Conservation (phyloP, 352 stramenopile species). For the Phytophthora cryptogea region DNA sequence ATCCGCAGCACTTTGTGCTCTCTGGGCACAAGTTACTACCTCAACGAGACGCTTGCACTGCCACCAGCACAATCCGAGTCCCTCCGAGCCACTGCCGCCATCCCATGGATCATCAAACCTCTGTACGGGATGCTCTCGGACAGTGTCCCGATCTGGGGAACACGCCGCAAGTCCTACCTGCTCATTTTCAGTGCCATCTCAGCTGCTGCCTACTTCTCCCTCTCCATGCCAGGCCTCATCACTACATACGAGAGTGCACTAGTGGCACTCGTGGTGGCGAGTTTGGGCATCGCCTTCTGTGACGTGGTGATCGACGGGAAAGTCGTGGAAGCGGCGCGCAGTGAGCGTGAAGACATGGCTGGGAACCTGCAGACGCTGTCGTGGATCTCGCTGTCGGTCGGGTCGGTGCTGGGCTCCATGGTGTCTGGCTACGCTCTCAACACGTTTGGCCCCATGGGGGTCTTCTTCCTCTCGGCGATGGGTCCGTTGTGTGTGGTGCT, state of each 20-base stretch:
- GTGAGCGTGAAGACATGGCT: conserved; percentile 72
- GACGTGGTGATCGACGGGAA: conserved; percentile 85
- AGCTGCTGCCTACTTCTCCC: conserved; percentile 57
- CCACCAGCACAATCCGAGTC: conserved; percentile 68
- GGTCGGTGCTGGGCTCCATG: conserved; percentile 73
- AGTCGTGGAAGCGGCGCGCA: conserved; percentile 72
- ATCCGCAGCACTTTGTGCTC: conserved; percentile 79
- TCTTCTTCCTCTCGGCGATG: conserved; percentile 79
- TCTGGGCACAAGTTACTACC: conserved; percentile 77
- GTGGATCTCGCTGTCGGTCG: conserved; percentile 75
- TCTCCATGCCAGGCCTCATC: conserved; percentile 64
- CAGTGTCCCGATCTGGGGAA: conserved; percentile 74
- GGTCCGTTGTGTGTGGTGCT: conserved; percentile 68
- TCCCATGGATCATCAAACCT: conserved; percentile 85
- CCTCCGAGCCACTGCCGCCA: conserved; percentile 64
- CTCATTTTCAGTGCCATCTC: conserved; percentile 74
- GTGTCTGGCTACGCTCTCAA: conserved; percentile 66
- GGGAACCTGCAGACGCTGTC: conserved; percentile 81
- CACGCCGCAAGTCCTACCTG: conserved; percentile 78
- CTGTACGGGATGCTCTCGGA: conserved; percentile 82
- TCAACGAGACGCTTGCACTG: conserved; percentile 77
- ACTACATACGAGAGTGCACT: conserved; percentile 57
- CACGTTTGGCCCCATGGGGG: conserved; percentile 58
- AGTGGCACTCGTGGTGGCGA: conserved; percentile 69
- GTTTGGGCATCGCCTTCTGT: conserved; percentile 78